Evolutionary conservation across 169 alveolate genomes (phyloP).

Genomic region (Cryptosporidium xiaoi): DNA sequence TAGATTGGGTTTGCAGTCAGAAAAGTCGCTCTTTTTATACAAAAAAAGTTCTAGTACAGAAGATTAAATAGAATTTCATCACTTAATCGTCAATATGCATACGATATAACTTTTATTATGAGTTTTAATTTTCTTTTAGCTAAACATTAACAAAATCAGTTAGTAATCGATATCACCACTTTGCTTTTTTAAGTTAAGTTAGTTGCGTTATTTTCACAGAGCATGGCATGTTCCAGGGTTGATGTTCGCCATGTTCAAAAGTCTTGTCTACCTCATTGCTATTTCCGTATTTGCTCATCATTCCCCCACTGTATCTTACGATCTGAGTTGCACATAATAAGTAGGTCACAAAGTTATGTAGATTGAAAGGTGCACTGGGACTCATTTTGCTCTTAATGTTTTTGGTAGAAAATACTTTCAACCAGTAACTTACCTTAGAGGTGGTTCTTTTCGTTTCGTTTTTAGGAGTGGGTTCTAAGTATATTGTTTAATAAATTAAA

Average conservation of each 20-base stretch:
- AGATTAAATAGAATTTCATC: no score
- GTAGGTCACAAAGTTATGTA: no score
- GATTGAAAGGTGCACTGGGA: neutral
- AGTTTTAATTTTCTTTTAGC: neutral
- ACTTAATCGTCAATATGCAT: neutral
- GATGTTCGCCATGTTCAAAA: neutral
- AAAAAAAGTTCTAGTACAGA: neutral
- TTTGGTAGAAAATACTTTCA: neutral
- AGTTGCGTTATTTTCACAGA: conserved; percentile 35
- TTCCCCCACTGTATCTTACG: conserved; percentile 23
- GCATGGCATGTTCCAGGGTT: conserved; percentile 70
- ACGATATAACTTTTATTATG: no score
- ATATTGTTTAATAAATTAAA: neutral
- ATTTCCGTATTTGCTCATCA: neutral
- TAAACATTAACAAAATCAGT: neutral
- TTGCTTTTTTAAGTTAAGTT: neutral
- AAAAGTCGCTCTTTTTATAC: conserved; percentile 29
- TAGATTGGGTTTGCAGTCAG: conserved; percentile 44
- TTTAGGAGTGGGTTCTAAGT: no score
- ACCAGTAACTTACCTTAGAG: conserved; percentile 21
- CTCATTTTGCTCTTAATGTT: no score
- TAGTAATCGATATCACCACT: neutral
- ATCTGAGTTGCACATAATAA: neutral
- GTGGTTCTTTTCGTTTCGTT: neutral
- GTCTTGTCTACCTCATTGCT: no score